Base-by-base conservation (phyloP, 1,284 basidiomycete genomes). In the Cystobasidium sp. region DNA sequence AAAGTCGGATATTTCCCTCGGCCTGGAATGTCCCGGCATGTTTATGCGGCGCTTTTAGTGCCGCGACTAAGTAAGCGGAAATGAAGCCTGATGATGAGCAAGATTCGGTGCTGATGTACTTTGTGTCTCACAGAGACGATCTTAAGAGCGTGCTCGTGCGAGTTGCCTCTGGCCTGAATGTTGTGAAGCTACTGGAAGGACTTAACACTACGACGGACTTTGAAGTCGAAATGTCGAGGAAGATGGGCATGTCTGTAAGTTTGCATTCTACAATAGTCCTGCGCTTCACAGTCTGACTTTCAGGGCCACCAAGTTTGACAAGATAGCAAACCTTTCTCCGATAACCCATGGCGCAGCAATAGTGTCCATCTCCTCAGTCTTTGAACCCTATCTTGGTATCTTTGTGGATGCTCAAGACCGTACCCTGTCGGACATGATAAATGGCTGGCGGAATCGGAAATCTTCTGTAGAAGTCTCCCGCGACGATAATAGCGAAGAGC, bases 361-460 rank as follows among this genome's bases (percentile, higher is more conserved):
- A 49, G 89, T 88, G 80, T 85, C 89, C 0, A 92, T 97, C 63
- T 91, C 93, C 0, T 87, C 90, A 31, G 89, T 92, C 9, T 99
- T 98, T 80, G 94, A 97, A 76, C 87, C 91, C 0, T 92, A 97
- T 81, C 93, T 98, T 84, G 87, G 88, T 49, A 88, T 99, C 53
- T 99, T 95, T 80, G 91, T 98, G 67, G 93, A 97, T 76, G 94
- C 96, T 14, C 97, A 99, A 82, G 94, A 98, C 56, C 93, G 92
- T 80, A 87, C 88, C 6, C 84, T 94, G 9, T 84, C 88, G 6
- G 92, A 92, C 75, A 92, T 93, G 90, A 86, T 97, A 39, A 87
- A 88, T 5, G 87, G 88, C 22, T 91, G 67, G 72, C 58, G 65
- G 46, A 61, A 37, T 24, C 44, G 46, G 12, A 74, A 51, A 58